phyloP scores from a whole-genome alignment of 2,329 filamentous ascomycete genomes.

The Scolecobasidium constrictum region DNA sequence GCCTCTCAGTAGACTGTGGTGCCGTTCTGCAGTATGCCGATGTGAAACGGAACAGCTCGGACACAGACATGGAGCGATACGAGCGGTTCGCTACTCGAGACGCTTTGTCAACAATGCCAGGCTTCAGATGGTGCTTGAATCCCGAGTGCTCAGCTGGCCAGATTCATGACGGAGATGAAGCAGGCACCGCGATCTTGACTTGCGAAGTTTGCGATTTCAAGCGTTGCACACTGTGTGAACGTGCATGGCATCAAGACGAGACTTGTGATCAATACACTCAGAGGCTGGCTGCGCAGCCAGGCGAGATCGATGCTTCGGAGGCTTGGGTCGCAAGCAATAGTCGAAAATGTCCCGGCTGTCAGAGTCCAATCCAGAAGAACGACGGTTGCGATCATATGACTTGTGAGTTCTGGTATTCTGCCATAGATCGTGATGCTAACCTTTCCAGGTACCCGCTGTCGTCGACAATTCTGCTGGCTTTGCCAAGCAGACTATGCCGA shows the following conservation, averaged over 20 bases:
- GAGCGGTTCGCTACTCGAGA: slow-evolving; percentile 2
- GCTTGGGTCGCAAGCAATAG: slow-evolving; percentile 1
- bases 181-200: not conserved
- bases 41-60: not conserved
- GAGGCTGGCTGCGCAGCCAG: not conserved
- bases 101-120: not conserved
- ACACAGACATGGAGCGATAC: slow-evolving; percentile 1
- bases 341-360: slow-evolving; percentile 2
- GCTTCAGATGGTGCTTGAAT: slow-evolving; percentile 2
- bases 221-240: slow-evolving; percentile 4
- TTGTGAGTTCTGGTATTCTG: not conserved
- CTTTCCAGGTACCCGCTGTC: not conserved
- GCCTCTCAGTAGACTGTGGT: not conserved
- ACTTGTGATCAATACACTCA: slow-evolving; percentile 5
- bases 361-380: slow-evolving; percentile 5
- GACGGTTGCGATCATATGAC: slow-evolving; percentile 7
- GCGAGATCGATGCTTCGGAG: slow-evolving; percentile 1
- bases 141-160: slow-evolving; percentile 2
- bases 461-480: slow-evolving; percentile 4
- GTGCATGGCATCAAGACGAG: slow-evolving; percentile 5
- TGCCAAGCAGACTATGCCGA: slow-evolving; percentile 1
- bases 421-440: not conserved
- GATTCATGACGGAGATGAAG: slow-evolving; percentile 1
- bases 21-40: slow-evolving; percentile 1
- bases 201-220: not conserved